Base-by-base conservation (phyloP, 768 basidiomycete genomes). In the Lentinula raphanica region DNA sequence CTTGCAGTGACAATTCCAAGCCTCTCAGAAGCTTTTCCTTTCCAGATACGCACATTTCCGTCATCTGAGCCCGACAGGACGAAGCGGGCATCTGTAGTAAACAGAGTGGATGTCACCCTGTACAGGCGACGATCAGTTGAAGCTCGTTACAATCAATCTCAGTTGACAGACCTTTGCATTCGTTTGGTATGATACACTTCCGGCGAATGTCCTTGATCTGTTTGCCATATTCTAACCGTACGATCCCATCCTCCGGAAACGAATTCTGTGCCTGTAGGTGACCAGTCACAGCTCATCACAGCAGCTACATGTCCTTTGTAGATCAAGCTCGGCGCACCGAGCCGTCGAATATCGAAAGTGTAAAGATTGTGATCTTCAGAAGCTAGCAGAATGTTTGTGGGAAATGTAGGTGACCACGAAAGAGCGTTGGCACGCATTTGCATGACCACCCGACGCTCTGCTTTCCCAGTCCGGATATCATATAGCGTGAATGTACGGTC, bases 331-430 rank as follows among this genome's bases (percentile, higher is more conserved):
- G 97, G 93, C 1, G 82, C 77, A 12, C 81, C 74, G 23, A 99
- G 79, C 56, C 90, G 83, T 42, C 97, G 84, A 50, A 98, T 88
- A 67, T 99, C 97, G 70, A 97, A 99, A 0, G 97, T 98, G 71
- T 98, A 98, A 25, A 98, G 79, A 66, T 98, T 97, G 75, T 98
- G 95, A 67, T 98, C 96, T 76, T 98, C 97, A 0, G 95, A 98
- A n/a, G 92, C 97, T 6, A 98, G 82, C 7, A 99, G 83, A 38
- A 98, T 74, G 3, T 87, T 78, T 0, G 95, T 98, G 3, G 97
- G 97, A 67, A 94, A 88, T 0, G 93, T 96, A 0, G 97, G 97
- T 28, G 94, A 98, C 95, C 95, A 99, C 13, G 93, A 81, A 1
- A 99, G 79, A 7, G 90, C 80, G 64, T 98, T 98, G 64, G 86